These are phyloP conservation scores for Dryas octopetala DNA, from an alignment of 306 rosid genomes.

Conservation along the genomic window DNA sequence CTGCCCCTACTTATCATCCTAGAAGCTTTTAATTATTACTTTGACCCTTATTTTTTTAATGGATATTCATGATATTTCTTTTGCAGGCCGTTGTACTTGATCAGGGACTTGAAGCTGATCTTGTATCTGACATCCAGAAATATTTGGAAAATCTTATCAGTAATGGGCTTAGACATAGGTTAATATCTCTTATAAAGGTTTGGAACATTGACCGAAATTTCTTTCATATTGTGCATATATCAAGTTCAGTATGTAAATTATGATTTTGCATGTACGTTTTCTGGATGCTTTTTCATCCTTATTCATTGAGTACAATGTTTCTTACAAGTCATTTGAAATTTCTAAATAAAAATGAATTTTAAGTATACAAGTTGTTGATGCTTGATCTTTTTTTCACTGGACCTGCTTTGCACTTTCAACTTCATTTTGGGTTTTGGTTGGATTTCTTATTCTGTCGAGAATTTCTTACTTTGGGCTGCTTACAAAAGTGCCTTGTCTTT, in stretches of 20 bases:
- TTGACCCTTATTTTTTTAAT: slow-evolving; percentile 16
- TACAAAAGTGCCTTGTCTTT: background rate
- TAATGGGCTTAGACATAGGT: slow-evolving; percentile 77
- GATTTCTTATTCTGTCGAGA: background rate
- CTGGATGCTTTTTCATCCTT: no score
- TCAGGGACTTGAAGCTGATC: slow-evolving; percentile 80
- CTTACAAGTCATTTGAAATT: no score
- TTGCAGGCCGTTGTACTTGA: slow-evolving; percentile 93
- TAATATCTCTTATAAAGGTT: slow-evolving; percentile 89
- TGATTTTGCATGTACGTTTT: background rate
- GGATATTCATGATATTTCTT: slow-evolving; percentile 23
- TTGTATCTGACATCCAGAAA: slow-evolving; percentile 74
- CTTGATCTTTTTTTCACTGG: no score
- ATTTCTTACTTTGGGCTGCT: background rate
- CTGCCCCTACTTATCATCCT: slow-evolving; percentile 14
- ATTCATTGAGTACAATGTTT: no score
- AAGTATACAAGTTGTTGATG: no score
- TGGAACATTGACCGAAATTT: slow-evolving; percentile 15
- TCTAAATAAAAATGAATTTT: no score
- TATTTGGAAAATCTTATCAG: slow-evolving; percentile 80
- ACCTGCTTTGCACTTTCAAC: background rate
- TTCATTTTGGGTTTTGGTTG: background rate
- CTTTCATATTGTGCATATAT: background rate
- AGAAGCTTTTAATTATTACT: slow-evolving; percentile 14
- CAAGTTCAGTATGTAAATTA: background rate